These are phyloP conservation scores for Ganoderma resinaceum DNA, from an alignment of 1,284 basidiomycete genomes.

Conservation along the genomic window DNA sequence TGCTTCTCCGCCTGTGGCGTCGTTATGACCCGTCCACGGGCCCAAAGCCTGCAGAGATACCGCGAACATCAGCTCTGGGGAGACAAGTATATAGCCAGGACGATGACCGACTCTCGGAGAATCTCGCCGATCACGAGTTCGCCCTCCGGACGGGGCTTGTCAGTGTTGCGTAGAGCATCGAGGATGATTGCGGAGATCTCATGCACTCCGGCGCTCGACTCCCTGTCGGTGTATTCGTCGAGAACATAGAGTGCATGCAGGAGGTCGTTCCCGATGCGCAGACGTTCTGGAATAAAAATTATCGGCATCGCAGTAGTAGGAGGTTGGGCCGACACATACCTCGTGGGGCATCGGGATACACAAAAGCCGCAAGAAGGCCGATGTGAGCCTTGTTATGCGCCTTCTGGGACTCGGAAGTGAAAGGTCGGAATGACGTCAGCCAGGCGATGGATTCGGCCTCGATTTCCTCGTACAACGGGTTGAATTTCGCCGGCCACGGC, in stretches of 20 bases:
- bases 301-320: not conserved
- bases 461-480: not conserved
- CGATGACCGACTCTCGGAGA: not conserved
- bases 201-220: not conserved
- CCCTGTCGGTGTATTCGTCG: not conserved
- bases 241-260: not conserved
- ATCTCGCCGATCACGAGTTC: not conserved
- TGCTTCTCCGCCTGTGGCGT: conserved; percentile 27
- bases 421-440: not conserved
- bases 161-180: not conserved
- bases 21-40: conserved; percentile 16
- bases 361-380: not conserved
- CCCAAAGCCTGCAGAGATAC: conserved; percentile 30
- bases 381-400: not conserved
- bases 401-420: not conserved
- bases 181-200: not conserved
- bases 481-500: not conserved
- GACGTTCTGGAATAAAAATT: not conserved
- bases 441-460: not conserved
- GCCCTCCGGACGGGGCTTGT: not conserved
- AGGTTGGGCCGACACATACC: not conserved
- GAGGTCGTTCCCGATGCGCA: not conserved
- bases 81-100: not conserved
- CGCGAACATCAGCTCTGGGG: conserved; percentile 4
- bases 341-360: not conserved